Percentiles rank a stretch among this genome's conserved stretches.
These are phyloP conservation scores for Thozetella sp. DNA, from an alignment of 495 filamentous ascomycete genomes.

Conservation along the genomic window DNA sequence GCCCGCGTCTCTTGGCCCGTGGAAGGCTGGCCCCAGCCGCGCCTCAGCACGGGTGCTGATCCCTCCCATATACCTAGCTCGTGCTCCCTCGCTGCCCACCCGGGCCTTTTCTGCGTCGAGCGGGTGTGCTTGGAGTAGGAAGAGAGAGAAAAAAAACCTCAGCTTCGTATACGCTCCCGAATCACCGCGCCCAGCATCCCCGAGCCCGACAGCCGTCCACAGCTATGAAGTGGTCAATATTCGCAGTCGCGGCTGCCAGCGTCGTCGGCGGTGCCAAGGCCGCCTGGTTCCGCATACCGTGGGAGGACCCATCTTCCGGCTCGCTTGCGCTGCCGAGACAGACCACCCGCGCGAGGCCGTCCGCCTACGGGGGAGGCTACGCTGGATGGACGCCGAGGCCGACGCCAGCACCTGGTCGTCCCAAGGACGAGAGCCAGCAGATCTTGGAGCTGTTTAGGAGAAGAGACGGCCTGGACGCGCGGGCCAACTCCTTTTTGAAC, in stretches of 20 bases:
- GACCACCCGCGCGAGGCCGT: too few species aligned
- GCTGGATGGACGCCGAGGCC: conserved; percentile 27
- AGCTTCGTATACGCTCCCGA: not conserved
- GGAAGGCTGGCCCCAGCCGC: not conserved
- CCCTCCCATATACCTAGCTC: not conserved
- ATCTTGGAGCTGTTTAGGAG: conserved; percentile 17
- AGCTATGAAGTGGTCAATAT: not conserved
- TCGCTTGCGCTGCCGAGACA: not conserved
- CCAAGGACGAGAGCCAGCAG: not conserved
- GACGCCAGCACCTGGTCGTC: conserved; percentile 17
- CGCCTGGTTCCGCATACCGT: not conserved
- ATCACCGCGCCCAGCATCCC: not conserved
- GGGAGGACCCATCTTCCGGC: not conserved
- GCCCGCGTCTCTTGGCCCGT: too few species aligned
- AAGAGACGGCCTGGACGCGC: conserved; percentile 2
- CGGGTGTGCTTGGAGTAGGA: too few species aligned
- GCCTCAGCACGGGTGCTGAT: not conserved
- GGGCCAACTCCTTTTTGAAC: conserved; percentile 26
- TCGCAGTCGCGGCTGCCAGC: not conserved
- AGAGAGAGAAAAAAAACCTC: too few species aligned
- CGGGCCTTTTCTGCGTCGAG: too few species aligned
- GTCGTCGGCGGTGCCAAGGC: not conserved
- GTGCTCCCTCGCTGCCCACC: not conserved
- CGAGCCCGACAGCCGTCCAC: not conserved
- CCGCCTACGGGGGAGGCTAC: too few species aligned